These are phyloP conservation scores for Naegleria fowleri DNA, from an alignment of 208 protist genomes.

Conservation along the genomic window DNA sequence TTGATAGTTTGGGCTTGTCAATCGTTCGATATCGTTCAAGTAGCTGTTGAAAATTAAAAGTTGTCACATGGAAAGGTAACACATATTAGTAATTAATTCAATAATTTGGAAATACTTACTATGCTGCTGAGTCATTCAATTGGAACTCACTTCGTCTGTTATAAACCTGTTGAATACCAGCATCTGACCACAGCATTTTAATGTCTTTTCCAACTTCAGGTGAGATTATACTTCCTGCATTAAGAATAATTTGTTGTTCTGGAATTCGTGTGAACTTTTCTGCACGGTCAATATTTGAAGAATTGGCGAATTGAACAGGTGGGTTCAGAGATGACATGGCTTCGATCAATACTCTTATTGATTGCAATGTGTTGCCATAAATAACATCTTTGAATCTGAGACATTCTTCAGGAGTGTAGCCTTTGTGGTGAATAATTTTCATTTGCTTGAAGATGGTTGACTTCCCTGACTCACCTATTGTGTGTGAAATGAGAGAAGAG, in stretches of 20 bases:
- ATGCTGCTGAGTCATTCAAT: not conserved
- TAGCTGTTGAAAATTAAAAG: not conserved
- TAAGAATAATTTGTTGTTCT: not conserved
- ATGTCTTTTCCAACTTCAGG: not conserved
- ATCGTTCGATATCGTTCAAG: constrained; percentile 20
- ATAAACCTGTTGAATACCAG: not conserved
- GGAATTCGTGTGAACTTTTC: not conserved
- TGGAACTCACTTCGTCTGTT: not conserved
- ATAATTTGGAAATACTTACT: not conserved
- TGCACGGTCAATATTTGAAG: not conserved
- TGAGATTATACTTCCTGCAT: not conserved
- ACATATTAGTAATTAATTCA: not conserved
- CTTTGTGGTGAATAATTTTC: constrained; percentile 52
- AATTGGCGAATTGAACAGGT: not conserved
- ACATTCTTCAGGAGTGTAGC: constrained; percentile 7
- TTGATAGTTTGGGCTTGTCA: constrained; percentile 19
- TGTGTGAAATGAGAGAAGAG: not conserved
- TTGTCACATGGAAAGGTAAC: not conserved
- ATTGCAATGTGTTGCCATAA: constrained; percentile 18
- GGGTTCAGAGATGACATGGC: not conserved
- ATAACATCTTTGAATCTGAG: constrained; percentile 11
- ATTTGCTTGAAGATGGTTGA: constrained; percentile 60
- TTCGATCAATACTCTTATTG: constrained; percentile 4
- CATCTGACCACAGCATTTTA: not conserved
- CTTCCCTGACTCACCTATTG: constrained; percentile 35